Evolutionary conservation across 2,329 filamentous ascomycete species (phyloP).

Genomic region (Colletotrichum sp.): DNA sequence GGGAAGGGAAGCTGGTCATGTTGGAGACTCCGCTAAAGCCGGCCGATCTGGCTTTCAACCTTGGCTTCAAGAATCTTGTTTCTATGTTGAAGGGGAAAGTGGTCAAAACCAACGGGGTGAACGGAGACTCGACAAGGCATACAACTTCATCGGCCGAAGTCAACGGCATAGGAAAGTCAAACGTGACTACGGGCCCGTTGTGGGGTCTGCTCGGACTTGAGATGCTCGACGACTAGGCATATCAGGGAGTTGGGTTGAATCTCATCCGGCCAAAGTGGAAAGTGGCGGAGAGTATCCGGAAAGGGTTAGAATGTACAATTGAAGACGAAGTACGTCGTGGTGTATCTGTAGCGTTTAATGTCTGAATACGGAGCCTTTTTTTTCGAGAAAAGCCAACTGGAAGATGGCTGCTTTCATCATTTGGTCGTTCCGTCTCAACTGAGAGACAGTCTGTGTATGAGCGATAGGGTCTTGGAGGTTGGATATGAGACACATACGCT

Average conservation of each 20-base stretch:
- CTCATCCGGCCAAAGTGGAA: no score
- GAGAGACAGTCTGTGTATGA: not conserved
- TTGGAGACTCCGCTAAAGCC: not conserved
- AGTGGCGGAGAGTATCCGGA: no score
- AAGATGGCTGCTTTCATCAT: not conserved
- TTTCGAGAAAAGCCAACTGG: fast-evolving
- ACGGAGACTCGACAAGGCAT: not conserved
- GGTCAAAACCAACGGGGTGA: not conserved
- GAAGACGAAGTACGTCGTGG: no score
- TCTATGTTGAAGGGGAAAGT: not conserved
- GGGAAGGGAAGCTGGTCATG: not conserved
- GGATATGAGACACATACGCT: not conserved
- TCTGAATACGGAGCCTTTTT: not conserved
- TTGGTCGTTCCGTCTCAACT: fast-evolving
- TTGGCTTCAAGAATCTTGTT: not conserved
- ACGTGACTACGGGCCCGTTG: not conserved
- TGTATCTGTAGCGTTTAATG: not conserved
- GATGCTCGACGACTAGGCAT: not conserved
- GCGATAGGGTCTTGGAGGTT: fast-evolving
- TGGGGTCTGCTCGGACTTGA: not conserved
- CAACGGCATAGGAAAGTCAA: not conserved
- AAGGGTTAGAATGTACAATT: no score
- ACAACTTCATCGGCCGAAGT: not conserved
- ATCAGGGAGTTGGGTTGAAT: not conserved
- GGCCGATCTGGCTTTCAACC: not conserved